Evolutionary conservation across 768 basidiomycete genomes (phyloP).

Genomic region (Chalciporus pseudorubinellus): DNA sequence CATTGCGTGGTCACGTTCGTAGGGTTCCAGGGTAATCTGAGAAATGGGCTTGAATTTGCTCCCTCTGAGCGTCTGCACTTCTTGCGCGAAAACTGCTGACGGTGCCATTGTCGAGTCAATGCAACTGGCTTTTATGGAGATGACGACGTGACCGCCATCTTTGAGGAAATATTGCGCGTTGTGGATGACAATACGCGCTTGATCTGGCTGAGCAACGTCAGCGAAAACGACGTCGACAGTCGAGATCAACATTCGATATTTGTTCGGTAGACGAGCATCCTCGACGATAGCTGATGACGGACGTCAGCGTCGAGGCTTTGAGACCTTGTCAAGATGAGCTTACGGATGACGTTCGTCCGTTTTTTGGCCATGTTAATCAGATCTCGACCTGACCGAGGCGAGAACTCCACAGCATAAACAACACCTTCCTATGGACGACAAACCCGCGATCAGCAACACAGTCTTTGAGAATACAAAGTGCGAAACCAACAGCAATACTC

Average conservation of each 20-base stretch:
- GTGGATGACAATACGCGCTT: conserved; percentile 91
- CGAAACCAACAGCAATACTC: conserved; percentile 28
- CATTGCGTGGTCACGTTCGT: conserved; percentile 90
- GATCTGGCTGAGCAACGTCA: conserved; percentile 97
- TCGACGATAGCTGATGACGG: conserved; percentile 79
- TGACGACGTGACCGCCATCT: conserved; percentile 86
- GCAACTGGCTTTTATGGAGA: conserved; percentile 99
- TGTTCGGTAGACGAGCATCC: conserved; percentile 94
- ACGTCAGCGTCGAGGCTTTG: neutral
- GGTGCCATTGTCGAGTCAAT: conserved; percentile 95
- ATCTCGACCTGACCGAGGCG: conserved; percentile 93
- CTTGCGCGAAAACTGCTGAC: conserved; percentile 83
- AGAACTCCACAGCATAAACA: conserved; percentile 99
- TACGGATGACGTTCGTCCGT: conserved; percentile 97
- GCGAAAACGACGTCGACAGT: conserved; percentile 98
- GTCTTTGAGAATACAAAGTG: neutral
- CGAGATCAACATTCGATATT: conserved; percentile 95
- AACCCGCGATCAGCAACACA: neutral
- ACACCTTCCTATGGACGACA: conserved; percentile 69
- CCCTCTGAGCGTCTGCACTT: conserved; percentile 77
- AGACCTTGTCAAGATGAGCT: conserved; percentile 28
- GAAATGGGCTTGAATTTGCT: conserved; percentile 90
- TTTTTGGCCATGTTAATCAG: conserved; percentile 99
- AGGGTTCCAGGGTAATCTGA: conserved; percentile 93
- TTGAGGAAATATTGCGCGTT: conserved; percentile 97